Evolutionary conservation across 2,329 filamentous ascomycete genomes (phyloP), one percentile per base, ranked within the genome.

Genomic region (Reticulascus tulasneorum): DNA sequence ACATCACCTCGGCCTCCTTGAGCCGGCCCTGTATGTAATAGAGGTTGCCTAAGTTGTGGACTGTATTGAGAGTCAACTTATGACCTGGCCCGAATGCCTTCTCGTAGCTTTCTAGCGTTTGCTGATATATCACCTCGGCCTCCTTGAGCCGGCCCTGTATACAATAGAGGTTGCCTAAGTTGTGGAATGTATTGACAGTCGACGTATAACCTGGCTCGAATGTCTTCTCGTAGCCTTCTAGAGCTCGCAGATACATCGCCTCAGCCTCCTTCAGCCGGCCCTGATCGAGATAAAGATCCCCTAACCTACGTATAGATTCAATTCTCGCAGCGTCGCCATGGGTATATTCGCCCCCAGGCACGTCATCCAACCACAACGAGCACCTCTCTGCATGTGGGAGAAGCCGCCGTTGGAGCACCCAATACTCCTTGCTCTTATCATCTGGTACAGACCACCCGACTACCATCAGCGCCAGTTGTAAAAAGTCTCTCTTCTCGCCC

Each of bases 1-100:
- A 84, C 50, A 85, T 54, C 47, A 70, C 69, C 36, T 72, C 67
- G 2, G 83, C 82, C 49, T 84, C 75, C 9, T 71, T 61, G 7
- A 54, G 38, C 40, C 75, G 68, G 19, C 82, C 82, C 15, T 67
- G 58, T 25, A 69, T 66, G n/a, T 13, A 17, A 23, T 25, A 33
- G 30, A 33, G 21, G 21, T 12, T 17, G 11, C 21, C 30, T 11
- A 33, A 18, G 30, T 17, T 24, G 13, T 23, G 9, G n/a, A 23
- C n/a, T n/a, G n/a, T n/a, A n/a, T n/a, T n/a, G n/a, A n/a, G n/a
- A n/a, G n/a, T n/a, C n/a, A n/a, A n/a, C n/a, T n/a, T n/a, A n/a
- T n/a, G n/a, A n/a, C n/a, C n/a, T n/a, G n/a, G n/a, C n/a, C n/a
- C n/a, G n/a, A n/a, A n/a, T n/a, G n/a, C n/a, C n/a, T n/a, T n/a